phyloP scores from a whole-genome alignment of 1,139 yeast species.

The Suhomyces panamericanus region DNA sequence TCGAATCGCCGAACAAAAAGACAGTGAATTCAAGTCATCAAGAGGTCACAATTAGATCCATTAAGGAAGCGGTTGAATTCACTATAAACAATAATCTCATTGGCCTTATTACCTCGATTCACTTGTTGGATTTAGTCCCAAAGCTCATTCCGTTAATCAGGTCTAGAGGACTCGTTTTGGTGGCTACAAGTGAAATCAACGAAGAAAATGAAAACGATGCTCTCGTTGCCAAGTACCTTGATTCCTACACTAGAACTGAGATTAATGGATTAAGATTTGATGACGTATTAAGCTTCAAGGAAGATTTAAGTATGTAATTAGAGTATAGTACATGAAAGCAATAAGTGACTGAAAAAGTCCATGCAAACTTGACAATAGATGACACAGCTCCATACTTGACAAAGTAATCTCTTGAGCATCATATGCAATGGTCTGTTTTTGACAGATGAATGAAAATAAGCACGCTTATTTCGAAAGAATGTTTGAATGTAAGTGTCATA shows the following conservation, averaged over 20 bases:
- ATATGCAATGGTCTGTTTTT: not conserved
- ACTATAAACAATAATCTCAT: constrained; percentile 80
- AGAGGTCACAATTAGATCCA: constrained; percentile 46
- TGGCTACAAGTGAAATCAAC: constrained; percentile 54
- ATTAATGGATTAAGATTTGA: constrained; percentile 74
- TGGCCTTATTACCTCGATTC: constrained; percentile 78
- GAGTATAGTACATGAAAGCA: not conserved
- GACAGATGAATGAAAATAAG: not conserved
- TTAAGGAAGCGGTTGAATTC: constrained; percentile 57
- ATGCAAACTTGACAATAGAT: not conserved
- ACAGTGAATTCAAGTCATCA: constrained; percentile 29
- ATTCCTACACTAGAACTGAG: constrained; percentile 50
- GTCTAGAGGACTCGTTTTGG: constrained; percentile 77
- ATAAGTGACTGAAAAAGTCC: not conserved
- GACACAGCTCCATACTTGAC: no score
- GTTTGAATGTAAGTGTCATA: no score
- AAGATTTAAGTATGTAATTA: constrained; percentile 60
- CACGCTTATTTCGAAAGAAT: not conserved
- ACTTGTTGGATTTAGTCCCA: constrained; percentile 71
- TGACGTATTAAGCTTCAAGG: constrained; percentile 68
- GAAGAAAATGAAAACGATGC: constrained; percentile 32
- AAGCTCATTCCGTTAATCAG: constrained; percentile 73
- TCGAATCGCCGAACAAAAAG: not conserved
- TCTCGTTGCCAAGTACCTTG: constrained; percentile 36
- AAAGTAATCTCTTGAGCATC: not conserved